Evolutionary conservation across 352 stramenopile genomes (phyloP), one percentile per base, ranked within the genome.

Genomic region (Globisporangium spinosum): DNA sequence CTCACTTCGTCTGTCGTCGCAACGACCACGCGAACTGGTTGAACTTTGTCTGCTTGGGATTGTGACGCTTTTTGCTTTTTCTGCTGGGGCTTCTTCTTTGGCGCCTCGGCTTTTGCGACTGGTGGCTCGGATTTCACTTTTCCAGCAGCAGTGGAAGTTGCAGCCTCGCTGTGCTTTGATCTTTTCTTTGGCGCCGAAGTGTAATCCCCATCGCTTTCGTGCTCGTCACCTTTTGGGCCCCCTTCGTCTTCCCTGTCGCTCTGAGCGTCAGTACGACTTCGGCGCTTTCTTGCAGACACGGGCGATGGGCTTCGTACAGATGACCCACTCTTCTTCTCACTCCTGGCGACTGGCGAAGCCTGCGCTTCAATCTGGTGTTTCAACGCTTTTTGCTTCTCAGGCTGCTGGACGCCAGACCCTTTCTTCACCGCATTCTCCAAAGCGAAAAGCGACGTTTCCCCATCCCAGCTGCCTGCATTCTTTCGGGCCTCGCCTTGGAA

Each of bases 401-500:
- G 20, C 27, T 38, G 22, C 59, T 70, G 38, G 66, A 57, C n/a
- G 54, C 70, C 65, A 65, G 40, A 3, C 6, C 62, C 49, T n/a
- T 62, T 54, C 62, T 68, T 68, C 13, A 68, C 62, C 10, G 29
- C 64, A 63, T 53, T 61, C 23, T 63, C 40, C 22, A 53, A 27
- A 0, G 62, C 67, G 56, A 89, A 87, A 20, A 89, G 63, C n/a
- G 80, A 74, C 15, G 68, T 71, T 43, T 76, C 70, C 3, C 84
- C 84, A 43, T 85, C 71, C 84, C 84, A 93, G 60, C 84, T 89
- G 58, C 77, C 82, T 2, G 61, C 63, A 4, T 54, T 59, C 55
- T 89, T 86, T 9, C 61, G 56, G 20, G 63, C 62, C 6, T 51
- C 53, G 25, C 51, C 73, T 23, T 57, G 6, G 43, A 51, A 51